These are phyloP conservation scores for Botrytis cinerea DNA, from an alignment of 2,329 filamentous ascomycete genomes.

Conservation along the genomic window DNA sequence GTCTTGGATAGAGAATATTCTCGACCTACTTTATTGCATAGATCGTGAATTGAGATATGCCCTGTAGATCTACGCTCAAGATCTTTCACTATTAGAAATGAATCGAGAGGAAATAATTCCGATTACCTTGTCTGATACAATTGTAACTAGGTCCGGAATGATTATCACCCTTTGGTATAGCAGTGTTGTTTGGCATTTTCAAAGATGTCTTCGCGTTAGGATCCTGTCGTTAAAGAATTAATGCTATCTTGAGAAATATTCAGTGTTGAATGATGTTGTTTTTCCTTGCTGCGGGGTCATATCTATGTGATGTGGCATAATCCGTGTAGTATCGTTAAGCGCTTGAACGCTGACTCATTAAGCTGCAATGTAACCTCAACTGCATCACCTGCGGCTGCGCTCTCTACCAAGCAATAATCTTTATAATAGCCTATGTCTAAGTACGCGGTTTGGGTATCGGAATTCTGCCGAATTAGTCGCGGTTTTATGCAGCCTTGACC, in stretches of 20 bases:
- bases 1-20: not conserved
- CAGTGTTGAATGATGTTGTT: not conserved
- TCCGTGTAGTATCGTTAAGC: slow-evolving; percentile 1
- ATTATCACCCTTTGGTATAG: not conserved
- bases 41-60: not conserved
- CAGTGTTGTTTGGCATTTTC: not conserved
- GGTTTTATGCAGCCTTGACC: too few species aligned
- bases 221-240: not conserved
- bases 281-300: not conserved
- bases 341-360: not conserved
- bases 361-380: not conserved
- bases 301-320: not conserved
- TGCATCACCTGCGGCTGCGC: too few species aligned
- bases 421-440: not conserved
- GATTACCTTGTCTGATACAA: slow-evolving; percentile 5
- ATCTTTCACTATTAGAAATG: slow-evolving; percentile 5
- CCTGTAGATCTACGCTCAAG: not conserved
- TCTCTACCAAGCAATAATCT: not conserved
- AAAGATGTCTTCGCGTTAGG: not conserved
- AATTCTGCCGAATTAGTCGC: not conserved
- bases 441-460: not conserved
- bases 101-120: not conserved
- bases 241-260: not conserved
- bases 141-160: not conserved
- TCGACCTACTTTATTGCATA: not conserved